A percentile compares a stretch with the other conserved stretches of the same genome.
phyloP scores from a whole-genome alignment of 257 asterid species.

The Fraxinus cuspidata region DNA sequence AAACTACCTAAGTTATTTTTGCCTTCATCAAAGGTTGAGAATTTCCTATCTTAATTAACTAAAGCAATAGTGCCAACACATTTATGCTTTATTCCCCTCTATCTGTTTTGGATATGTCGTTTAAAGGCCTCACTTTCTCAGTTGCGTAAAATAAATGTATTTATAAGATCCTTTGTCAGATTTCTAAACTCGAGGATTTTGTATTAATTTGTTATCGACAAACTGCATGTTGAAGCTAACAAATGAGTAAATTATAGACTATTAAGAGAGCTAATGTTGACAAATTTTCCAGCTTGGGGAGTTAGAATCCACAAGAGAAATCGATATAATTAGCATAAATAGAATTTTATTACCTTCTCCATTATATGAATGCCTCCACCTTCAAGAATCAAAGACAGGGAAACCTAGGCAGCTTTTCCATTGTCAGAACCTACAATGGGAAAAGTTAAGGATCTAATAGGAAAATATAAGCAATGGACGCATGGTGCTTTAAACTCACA shows the following conservation, averaged over 20 bases:
- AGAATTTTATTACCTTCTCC: constrained; percentile 68
- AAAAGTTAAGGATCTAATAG: constrained; percentile 15
- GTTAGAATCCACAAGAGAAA: constrained; percentile 9
- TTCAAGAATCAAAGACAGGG: constrained; percentile 78
- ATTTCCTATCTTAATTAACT: too few species aligned
- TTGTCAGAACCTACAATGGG: constrained; percentile 58
- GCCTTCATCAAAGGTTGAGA: neutral
- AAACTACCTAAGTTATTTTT: neutral
- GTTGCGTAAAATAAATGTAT: neutral
- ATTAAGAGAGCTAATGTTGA: neutral
- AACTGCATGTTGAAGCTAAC: neutral
- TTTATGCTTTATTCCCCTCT: neutral
- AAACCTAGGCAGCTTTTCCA: constrained; percentile 72
- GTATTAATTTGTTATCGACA: neutral
- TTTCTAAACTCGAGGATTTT: neutral
- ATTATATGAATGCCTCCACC: constrained; percentile 95
- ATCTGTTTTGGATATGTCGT: neutral
- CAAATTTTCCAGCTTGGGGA: constrained; percentile 2
- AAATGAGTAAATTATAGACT: neutral
- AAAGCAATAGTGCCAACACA: neutral
- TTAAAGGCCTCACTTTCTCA: neutral
- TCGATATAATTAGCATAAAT: neutral
- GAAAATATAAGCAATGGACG: constrained; percentile 12
- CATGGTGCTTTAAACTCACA: neutral
- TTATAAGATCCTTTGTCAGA: neutral